A percentile compares a stretch with the other conserved stretches of the same genome.
Conservation (phyloP, 129 eudicot species). For the Flaveria bidentis region DNA sequence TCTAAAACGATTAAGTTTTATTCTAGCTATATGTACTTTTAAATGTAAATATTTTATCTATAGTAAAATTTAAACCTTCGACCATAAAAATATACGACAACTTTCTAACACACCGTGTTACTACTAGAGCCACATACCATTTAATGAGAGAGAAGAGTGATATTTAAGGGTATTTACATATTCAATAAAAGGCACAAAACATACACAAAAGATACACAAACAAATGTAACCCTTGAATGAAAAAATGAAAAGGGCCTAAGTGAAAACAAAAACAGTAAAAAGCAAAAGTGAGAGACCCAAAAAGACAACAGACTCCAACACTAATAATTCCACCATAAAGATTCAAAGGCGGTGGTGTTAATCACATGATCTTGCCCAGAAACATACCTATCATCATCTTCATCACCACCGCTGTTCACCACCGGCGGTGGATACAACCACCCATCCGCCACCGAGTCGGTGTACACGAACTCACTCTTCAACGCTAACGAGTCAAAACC, state of each 20-base stretch:
- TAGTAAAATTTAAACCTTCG: too few species aligned
- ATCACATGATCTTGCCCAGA: constrained; percentile 26
- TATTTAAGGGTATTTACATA: constrained; percentile 24
- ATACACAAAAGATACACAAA: constrained; percentile 19
- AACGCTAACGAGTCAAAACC: constrained; percentile 41
- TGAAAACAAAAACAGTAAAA: constrained; percentile 13
- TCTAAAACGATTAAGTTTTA: too few species aligned
- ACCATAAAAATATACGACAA: too few species aligned
- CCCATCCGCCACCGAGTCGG: constrained; percentile 57
- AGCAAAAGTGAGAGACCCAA: constrained; percentile 14
- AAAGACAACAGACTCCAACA: neutral
- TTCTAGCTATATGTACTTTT: too few species aligned
- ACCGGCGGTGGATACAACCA: constrained; percentile 61
- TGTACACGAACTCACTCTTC: constrained; percentile 38
- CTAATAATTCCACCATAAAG: constrained; percentile 34
- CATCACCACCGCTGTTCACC: constrained; percentile 6
- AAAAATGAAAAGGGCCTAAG: constrained; percentile 28
- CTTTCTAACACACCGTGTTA: too few species aligned
- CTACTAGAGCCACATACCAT: too few species aligned
- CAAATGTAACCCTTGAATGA: constrained; percentile 26
- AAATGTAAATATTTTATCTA: too few species aligned
- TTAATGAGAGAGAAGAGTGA: too few species aligned
- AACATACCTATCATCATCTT: constrained; percentile 29
- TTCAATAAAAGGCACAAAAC: constrained; percentile 21
- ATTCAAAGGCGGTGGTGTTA: constrained; percentile 12